A percentile compares a stretch with the other conserved stretches of the same genome.
Evolutionary conservation across 2,329 filamentous ascomycete species (phyloP).

Genomic region (Cytospora mali): DNA sequence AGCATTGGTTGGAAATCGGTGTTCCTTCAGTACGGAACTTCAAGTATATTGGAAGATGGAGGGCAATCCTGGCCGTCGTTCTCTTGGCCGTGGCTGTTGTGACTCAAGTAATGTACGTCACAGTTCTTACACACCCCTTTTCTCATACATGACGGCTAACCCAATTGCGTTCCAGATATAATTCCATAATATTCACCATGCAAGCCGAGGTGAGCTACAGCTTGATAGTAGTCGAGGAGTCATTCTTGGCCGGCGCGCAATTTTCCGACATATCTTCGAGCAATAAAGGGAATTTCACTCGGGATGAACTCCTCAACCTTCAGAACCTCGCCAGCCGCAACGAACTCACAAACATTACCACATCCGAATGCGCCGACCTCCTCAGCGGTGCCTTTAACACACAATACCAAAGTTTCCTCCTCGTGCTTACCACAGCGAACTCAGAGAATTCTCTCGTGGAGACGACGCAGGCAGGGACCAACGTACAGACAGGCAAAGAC

Average conservation of each 20-base stretch:
- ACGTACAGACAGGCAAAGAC: slow-evolving; percentile 9
- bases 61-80: slow-evolving; percentile 43
- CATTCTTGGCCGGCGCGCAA: slow-evolving; percentile 41
- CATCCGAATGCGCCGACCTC: slow-evolving; percentile 37
- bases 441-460: slow-evolving; percentile 41
- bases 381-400: slow-evolving; percentile 39
- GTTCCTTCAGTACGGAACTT: slow-evolving; percentile 56
- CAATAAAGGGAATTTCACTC: slow-evolving; percentile 41
- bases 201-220: slow-evolving; percentile 39
- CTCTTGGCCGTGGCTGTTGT: slow-evolving; percentile 47
- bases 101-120: slow-evolving; percentile 53
- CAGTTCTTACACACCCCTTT: neutral
- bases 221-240: slow-evolving; percentile 40
- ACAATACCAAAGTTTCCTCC: slow-evolving; percentile 39
- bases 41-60: slow-evolving; percentile 43
- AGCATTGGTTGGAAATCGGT: slow-evolving; percentile 56
- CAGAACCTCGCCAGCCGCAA: slow-evolving; percentile 38
- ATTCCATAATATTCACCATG: slow-evolving; percentile 52
- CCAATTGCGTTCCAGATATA: slow-evolving; percentile 45
- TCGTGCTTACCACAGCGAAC: slow-evolving; percentile 37
- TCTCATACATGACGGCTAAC: neutral
- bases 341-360: slow-evolving; percentile 38
- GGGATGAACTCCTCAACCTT: slow-evolving; percentile 40
- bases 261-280: slow-evolving; percentile 41
- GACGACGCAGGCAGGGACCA: slow-evolving; percentile 30